phyloP scores from a whole-genome alignment of 805 yeast species.

The Candida parachauliodes region DNA sequence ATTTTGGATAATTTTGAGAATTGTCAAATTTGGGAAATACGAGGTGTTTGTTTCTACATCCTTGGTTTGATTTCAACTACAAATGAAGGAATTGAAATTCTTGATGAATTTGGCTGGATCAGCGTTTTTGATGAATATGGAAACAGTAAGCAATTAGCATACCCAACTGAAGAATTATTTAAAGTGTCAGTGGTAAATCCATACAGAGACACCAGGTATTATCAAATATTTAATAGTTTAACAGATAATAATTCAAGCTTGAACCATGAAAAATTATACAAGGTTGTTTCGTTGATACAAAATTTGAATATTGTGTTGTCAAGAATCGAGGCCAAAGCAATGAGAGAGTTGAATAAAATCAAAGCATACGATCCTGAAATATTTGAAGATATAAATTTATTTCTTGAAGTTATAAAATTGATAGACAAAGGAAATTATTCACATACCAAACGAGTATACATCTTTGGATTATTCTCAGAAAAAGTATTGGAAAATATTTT shows the following conservation, averaged over 20 bases:
- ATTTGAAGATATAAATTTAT: constrained; percentile 55
- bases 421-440: constrained; percentile 59
- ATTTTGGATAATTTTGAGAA: constrained; percentile 40
- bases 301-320: constrained; percentile 45
- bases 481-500: constrained; percentile 50
- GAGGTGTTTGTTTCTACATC: constrained; percentile 74
- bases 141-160: constrained; percentile 17
- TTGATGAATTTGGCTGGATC: constrained; percentile 78
- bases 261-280: not conserved
- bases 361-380: constrained; percentile 47
- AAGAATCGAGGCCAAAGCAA: constrained; percentile 50
- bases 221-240: constrained; percentile 19
- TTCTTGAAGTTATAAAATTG: constrained; percentile 47
- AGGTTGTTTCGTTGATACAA: constrained; percentile 38
- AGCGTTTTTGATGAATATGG: constrained; percentile 17
- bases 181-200: constrained; percentile 20
- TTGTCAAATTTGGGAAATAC: constrained; percentile 49
- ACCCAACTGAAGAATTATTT: constrained; percentile 17
- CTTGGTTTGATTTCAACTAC: constrained; percentile 74
- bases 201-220: constrained; percentile 22
- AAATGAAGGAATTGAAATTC: constrained; percentile 74
- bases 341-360: constrained; percentile 52
- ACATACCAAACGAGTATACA: constrained; percentile 57
- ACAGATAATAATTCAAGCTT: constrained; percentile 4
- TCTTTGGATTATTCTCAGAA: constrained; percentile 58